Evolutionary conservation across 2,329 filamentous ascomycete genomes (phyloP), one percentile per base, ranked within the genome.

Genomic region (Stemphylium lycopersici): DNA sequence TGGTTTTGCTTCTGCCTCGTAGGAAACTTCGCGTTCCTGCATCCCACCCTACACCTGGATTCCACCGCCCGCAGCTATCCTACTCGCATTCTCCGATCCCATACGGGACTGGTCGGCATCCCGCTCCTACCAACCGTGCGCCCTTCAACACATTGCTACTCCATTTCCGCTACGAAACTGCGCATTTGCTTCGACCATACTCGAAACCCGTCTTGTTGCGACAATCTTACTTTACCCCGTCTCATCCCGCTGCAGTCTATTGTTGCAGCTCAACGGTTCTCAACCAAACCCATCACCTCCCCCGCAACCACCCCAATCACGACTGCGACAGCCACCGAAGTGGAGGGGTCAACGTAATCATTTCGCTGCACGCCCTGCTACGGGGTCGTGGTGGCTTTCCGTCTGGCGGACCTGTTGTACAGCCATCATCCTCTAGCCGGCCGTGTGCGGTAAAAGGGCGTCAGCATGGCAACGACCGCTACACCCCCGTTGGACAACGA

Each of bases 401-500:
- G 26, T 16, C 52, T 18, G 53, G 48, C 48, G 43, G 40, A 46
- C 29, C 40, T 24, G 41, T 49, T 31, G 38, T 26, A 36, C 31
- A 53, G 31, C 52, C 39, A 49, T 41, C 34, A 22, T 40, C 20
- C 31, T 20, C 38, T 18, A 38, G 31, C 38, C 42, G 26, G 39
- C 40, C 46, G 41, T 16, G 33, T 48, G 43, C 44, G 26, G 48
- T 43, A 26, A 26, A 33, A 24, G 20, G 29, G 13, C 45, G 29
- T 42, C 52, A 60, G 16, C 52, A 68, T 67, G 63, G 56, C 63
- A 29, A 61, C 55, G 37, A 66, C 62, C 39, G 48, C 55, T 2
- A 66, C 65, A 16, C 63, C 65, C 34, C 59, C 64, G n/a, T 63
- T 64, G 16, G 51, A 55, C 41, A 58, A 62, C 33, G 60, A 62